Evolutionary conservation across 163 green algal species (phyloP), one percentile per base, ranked within the genome.

Genomic region (Scenedesmus sp.): DNA sequence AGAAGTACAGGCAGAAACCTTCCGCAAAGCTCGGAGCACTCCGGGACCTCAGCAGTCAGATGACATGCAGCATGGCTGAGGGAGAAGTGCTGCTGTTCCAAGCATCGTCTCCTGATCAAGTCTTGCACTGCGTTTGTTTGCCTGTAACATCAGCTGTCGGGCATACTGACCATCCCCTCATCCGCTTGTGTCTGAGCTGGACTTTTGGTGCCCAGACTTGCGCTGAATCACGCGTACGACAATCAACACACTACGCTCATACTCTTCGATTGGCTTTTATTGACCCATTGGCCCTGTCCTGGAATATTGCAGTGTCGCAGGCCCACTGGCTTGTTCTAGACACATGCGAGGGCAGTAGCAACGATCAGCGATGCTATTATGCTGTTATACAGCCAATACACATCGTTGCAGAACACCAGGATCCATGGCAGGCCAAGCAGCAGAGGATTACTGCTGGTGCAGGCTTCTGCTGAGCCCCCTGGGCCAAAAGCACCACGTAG

Each of bases 361-460:
- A n/a, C 15, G 52, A 16, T 86, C 81, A 86, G 34, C 52, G 54
- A 86, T 86, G 54, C 81, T 56, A 26, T 64, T 59, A 86, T 86
- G 81, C 81, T 86, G 6, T 64, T 59, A 26, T n/a, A 20, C 7
- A 86, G 54, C 16, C 81, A 59, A 64, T 12, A 62, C 16, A 20
- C 81, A 59, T 26, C 34, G 55, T n/a, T 15, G 60, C 46, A 64
- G 2, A 16, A n/a, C 59, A 10, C 81, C 59, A 59, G 16, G 54
- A 86, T 12, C 34, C 34, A 86, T 62, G 15, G 34, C 34, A 23
- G 55, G 81, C 55, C 34, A n/a, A 86, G 81, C 81, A 86, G 18
- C 5, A 86, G 81, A 86, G 52, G 81, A 26, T 64, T 86, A 34
- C 81, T 86, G 81, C 81, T 62, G 18, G 81, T 86, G 55, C 81